Conservation (phyloP, 192 early-diverging fungal species). For the Gigaspora rosea region DNA sequence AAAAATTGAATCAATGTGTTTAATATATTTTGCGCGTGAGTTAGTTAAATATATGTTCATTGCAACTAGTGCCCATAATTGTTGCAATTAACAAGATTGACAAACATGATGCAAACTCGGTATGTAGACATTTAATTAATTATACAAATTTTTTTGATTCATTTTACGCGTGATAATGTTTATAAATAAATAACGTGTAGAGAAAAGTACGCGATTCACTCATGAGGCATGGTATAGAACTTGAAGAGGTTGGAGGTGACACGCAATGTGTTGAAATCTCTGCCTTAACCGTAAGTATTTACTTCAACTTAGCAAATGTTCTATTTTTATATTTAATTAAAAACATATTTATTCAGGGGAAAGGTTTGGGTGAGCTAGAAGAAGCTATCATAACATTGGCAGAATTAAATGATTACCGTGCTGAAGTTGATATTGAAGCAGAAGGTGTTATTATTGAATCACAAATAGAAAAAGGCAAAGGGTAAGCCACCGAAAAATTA, state of each 20-base stretch:
- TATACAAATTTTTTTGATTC: background rate
- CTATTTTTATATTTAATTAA: background rate
- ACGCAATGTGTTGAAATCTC: constrained; percentile 90
- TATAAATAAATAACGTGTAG: constrained; percentile 29
- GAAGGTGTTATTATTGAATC: constrained; percentile 91
- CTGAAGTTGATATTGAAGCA: constrained; percentile 73
- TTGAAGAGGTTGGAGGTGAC: constrained; percentile 94
- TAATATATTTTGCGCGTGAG: background rate
- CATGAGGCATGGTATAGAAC: constrained; percentile 74
- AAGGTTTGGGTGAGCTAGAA: constrained; percentile 84
- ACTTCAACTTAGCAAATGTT: background rate
- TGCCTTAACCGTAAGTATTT: constrained; percentile 63
- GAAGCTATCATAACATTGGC: constrained; percentile 86
- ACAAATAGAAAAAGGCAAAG: constrained; percentile 81
- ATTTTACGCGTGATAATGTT: background rate
- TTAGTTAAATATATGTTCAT: background rate
- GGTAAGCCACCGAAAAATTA: background rate
- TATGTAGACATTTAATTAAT: constrained; percentile 43
- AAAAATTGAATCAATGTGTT: background rate
- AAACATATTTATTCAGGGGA: constrained; percentile 47
- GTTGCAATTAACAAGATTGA: constrained; percentile 99
- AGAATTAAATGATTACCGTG: constrained; percentile 86
- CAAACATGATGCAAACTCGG: constrained; percentile 76
- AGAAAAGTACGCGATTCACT: constrained; percentile 54
- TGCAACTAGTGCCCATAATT: constrained; percentile 73